Base-by-base conservation (phyloP, 169 alveolate species). In the Theileria parva region DNA sequence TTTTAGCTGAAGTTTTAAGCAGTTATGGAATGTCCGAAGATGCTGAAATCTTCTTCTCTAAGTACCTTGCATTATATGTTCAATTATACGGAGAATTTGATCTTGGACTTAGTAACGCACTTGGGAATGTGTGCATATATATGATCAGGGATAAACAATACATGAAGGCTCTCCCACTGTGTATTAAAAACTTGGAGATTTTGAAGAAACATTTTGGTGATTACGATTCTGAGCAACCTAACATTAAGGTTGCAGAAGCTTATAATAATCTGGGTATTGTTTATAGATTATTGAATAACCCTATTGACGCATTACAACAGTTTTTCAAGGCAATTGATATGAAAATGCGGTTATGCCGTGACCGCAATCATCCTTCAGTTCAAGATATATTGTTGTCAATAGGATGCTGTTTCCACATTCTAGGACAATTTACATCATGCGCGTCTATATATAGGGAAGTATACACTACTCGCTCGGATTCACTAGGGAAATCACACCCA, bases 391-490 rank as follows among this genome's bases (percentile, higher is more conserved):
- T 93, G 48, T 81, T 93, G 60, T 92, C 96, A 63, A 81, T 93
- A 55, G 96, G 94, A 21, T 92, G 94, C 75, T 81, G 93, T 78
- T 90, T 87, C 80, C 96, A 93, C 80, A 87, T 85, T 68, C 85
- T 93, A 27, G 93, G 93, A 37, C 90, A 93, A 63, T 92, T 92
- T 61, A 89, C 86, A 55, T 83, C 92, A 57, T 86, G 95, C 19
- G 79, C 92, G 30, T 91, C 92, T 66, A 77, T 93, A 28, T 93
- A 93, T 65, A 86, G 92, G 65, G 96, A 93, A 55, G 96, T 93
- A 6, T 93, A 92, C 69, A 59, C 70, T 12, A 89, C 88, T 61
- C 77, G 95, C 34, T 88, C 88, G 57, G 90, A 79, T 37, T 71
- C 77, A 30, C 71, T 90, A 72, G 96, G 96, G 9, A 86, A 88